Conservation (phyloP, 2,329 filamentous ascomycete genomes). For the Ophiosphaerella narmari region DNA sequence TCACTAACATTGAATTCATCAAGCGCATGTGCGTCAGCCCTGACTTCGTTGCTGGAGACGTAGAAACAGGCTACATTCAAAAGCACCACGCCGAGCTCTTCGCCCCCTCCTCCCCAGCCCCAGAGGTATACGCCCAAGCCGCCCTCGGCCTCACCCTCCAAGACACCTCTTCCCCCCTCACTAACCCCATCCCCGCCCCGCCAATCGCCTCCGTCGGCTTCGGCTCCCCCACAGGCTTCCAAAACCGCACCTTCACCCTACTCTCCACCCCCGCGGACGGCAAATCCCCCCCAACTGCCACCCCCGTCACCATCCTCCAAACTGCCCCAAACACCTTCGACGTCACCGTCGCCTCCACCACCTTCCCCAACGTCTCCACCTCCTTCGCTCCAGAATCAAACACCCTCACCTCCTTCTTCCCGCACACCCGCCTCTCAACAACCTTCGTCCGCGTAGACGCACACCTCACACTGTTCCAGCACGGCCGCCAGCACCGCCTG, state of each 20-base stretch:
- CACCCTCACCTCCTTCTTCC: slow-evolving; percentile 75
- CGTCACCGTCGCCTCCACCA: slow-evolving; percentile 50
- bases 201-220: slow-evolving; percentile 58
- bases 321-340: slow-evolving; percentile 57
- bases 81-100: slow-evolving; percentile 86
- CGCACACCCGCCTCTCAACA: slow-evolving; percentile 76
- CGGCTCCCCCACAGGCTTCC: slow-evolving; percentile 54
- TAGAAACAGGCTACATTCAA: slow-evolving; percentile 95
- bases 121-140: slow-evolving; percentile 84
- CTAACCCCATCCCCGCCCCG: slow-evolving; percentile 49
- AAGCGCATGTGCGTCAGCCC: slow-evolving; percentile 82
- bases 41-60: slow-evolving; percentile 82
- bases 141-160: slow-evolving; percentile 73
- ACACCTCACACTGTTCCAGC: slow-evolving; percentile 78
- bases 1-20: slow-evolving; percentile 96
- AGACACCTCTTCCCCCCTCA: slow-evolving; percentile 31
- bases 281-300: slow-evolving; percentile 44
- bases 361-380: slow-evolving; percentile 53
- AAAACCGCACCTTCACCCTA: slow-evolving; percentile 66
- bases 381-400: slow-evolving; percentile 51
- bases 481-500: slow-evolving; percentile 62
- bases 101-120: slow-evolving; percentile 60
- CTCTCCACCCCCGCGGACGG: slow-evolving; percentile 53
- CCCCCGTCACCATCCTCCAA: slow-evolving; percentile 58
- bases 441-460: slow-evolving; percentile 70